Evolutionary conservation across 257 asterid species (phyloP).

Genomic region (Striga asiatica): DNA sequence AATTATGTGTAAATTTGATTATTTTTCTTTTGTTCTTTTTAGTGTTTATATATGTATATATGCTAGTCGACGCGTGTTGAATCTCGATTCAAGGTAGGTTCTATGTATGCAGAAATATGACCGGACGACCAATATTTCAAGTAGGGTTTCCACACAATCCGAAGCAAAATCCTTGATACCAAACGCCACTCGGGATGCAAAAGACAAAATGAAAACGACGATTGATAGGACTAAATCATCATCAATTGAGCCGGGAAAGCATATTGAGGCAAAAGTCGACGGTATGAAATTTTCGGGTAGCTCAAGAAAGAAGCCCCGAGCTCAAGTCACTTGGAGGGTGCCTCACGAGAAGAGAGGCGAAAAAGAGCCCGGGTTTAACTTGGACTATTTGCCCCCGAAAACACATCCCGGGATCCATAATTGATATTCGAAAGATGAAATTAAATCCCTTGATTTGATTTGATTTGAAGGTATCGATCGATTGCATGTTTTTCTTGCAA

Average conservation of each 20-base stretch:
- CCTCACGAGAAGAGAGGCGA: constrained; percentile 38
- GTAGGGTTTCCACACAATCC: constrained; percentile 30
- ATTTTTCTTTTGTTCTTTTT: no score
- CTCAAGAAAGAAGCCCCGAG: constrained; percentile 6
- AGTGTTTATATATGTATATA: no score
- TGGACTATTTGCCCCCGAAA: constrained; percentile 73
- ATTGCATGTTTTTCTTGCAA: no score
- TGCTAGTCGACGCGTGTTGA: no score
- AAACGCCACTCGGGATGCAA: constrained; percentile 2
- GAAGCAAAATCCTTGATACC: background rate
- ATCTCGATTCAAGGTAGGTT: no score
- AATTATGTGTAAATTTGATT: no score
- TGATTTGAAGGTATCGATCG: no score
- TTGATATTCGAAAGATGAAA: background rate
- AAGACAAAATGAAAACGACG: constrained; percentile 5
- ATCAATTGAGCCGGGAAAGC: no score
- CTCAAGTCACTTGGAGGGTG: constrained; percentile 43
- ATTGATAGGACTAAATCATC: no score
- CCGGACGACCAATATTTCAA: constrained; percentile 11
- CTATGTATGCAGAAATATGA: constrained; percentile 21
- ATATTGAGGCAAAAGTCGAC: no score
- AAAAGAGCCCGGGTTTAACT: constrained; percentile 44
- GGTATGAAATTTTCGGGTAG: no score
- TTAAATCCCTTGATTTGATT: background rate
- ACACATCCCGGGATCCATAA: constrained; percentile 64